These are phyloP conservation scores for Sphaerostilbella broomeana DNA, from an alignment of 2,329 filamentous ascomycete genomes.

Conservation along the genomic window DNA sequence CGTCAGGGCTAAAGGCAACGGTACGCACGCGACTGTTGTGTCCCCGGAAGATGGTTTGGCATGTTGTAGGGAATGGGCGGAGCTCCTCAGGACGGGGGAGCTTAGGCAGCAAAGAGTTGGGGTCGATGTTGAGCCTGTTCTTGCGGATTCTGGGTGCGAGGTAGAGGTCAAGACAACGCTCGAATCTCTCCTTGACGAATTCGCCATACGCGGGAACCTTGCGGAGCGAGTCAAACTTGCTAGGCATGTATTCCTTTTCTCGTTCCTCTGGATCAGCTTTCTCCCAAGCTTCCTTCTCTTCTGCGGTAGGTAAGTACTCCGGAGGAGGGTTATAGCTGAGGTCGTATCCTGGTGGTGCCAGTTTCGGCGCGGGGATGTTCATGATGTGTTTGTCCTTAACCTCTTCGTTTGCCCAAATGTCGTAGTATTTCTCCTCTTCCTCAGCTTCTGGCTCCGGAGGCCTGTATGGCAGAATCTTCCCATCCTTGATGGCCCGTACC, in stretches of 20 bases:
- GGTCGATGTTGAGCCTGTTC: constrained; percentile 95
- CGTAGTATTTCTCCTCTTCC: constrained; percentile 67
- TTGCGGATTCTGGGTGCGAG: constrained; percentile 86
- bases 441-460: constrained; percentile 62
- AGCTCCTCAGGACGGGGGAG: constrained; percentile 88
- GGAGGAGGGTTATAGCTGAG: constrained; percentile 93
- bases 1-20: constrained; percentile 76
- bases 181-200: constrained; percentile 93
- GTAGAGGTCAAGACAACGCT: constrained; percentile 91
- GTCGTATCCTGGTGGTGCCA: constrained; percentile 88
- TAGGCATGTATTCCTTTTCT: constrained; percentile 81
- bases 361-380: constrained; percentile 91
- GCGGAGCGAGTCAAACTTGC: constrained; percentile 73
- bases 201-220: constrained; percentile 86
- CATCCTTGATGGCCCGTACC: constrained; percentile 90
- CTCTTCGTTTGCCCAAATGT: constrained; percentile 92
- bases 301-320: constrained; percentile 83
- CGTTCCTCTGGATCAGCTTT: constrained; percentile 82
- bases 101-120: constrained; percentile 84
- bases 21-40: constrained; percentile 84
- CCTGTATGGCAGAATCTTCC: constrained; percentile 85
- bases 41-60: constrained; percentile 78
- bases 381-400: constrained; percentile 78
- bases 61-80: constrained; percentile 88
- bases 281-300: constrained; percentile 81